These are phyloP conservation scores for Carex myosuroides DNA, from an alignment of 176 grass and related monocot species.

Conservation along the genomic window DNA sequence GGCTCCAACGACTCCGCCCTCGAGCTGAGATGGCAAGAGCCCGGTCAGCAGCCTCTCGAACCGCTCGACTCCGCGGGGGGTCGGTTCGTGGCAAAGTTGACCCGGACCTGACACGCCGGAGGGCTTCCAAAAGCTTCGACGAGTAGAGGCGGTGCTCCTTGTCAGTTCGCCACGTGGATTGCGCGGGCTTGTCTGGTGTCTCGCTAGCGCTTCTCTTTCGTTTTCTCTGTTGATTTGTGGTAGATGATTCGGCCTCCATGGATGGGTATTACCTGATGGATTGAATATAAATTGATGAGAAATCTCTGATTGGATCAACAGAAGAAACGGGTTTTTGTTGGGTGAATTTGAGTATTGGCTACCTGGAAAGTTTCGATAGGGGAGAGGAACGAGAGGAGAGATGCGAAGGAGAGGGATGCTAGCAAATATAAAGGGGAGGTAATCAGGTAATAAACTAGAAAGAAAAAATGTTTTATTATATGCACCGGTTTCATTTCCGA, in stretches of 20 bases:
- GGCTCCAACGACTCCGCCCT: constrained; percentile 74
- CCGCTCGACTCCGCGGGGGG: constrained; percentile 31
- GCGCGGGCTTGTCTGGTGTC: neutral
- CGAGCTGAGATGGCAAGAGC: constrained; percentile 58
- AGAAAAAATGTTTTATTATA: neutral
- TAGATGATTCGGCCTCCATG: constrained; percentile 25
- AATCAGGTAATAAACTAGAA: neutral
- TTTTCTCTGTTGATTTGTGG: constrained; percentile 17
- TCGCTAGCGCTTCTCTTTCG: constrained; percentile 9
- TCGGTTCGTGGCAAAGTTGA: neutral
- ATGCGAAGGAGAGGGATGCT: neutral
- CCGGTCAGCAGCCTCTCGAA: constrained; percentile 79
- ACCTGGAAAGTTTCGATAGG: neutral
- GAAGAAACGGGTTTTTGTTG: neutral
- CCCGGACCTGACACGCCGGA: constrained; percentile 46
- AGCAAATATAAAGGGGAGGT: constrained; percentile 20
- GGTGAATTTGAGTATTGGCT: neutral
- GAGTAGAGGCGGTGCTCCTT: constrained; percentile 80
- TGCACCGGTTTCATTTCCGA: neutral
- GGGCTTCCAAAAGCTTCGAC: constrained; percentile 72
- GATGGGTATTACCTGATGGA: neutral
- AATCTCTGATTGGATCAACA: neutral
- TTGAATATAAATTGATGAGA: neutral
- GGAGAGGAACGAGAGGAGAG: neutral
- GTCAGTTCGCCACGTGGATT: constrained; percentile 64